These are phyloP conservation scores for Pseudozyma flocculosa DNA, from an alignment of 1,284 basidiomycete species.

Conservation along the genomic window DNA sequence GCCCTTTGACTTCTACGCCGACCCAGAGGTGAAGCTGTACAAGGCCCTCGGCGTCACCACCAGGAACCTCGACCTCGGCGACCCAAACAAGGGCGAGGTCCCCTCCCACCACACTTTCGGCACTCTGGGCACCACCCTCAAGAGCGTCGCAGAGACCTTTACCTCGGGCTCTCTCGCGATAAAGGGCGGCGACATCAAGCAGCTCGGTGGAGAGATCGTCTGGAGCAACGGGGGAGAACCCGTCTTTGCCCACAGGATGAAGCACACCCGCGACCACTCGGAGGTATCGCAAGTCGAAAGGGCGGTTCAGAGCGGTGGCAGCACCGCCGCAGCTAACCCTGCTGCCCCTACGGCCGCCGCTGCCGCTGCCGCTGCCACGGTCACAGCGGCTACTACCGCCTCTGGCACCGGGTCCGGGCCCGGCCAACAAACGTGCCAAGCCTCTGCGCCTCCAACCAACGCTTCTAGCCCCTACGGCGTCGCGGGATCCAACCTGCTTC, in stretches of 20 bases:
- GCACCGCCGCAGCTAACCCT: no score
- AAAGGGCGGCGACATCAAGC: slow-evolving; percentile 35
- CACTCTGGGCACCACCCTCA: slow-evolving; percentile 1
- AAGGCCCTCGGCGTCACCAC: slow-evolving; percentile 25
- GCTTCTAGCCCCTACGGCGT: slow-evolving; percentile 7
- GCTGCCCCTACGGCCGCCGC: no score
- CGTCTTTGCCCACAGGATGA: slow-evolving; percentile 30
- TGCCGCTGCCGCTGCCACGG: no score
- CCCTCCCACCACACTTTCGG: slow-evolving; percentile 17
- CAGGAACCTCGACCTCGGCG: slow-evolving; percentile 15
- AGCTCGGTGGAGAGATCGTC: slow-evolving; percentile 32
- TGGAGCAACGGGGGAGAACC: slow-evolving; percentile 8
- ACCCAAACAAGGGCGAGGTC: slow-evolving; percentile 10
- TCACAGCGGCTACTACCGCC: no score
- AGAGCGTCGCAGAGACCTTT: slow-evolving; percentile 15
- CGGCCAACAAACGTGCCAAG: no score
- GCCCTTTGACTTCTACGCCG: slow-evolving; percentile 23
- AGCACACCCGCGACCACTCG: slow-evolving; percentile 26
- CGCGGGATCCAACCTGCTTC: slow-evolving; percentile 60
- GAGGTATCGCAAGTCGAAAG: slow-evolving; percentile 17
- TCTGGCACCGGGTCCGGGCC: no score
- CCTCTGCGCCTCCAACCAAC: no score
- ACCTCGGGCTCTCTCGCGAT: slow-evolving; percentile 14
- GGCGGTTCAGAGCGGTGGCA: neutral
- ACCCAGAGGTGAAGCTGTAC: slow-evolving; percentile 21